Evolutionary conservation across 306 rosid species (phyloP).

Genomic region (Gynostemma pentaphyllum): DNA sequence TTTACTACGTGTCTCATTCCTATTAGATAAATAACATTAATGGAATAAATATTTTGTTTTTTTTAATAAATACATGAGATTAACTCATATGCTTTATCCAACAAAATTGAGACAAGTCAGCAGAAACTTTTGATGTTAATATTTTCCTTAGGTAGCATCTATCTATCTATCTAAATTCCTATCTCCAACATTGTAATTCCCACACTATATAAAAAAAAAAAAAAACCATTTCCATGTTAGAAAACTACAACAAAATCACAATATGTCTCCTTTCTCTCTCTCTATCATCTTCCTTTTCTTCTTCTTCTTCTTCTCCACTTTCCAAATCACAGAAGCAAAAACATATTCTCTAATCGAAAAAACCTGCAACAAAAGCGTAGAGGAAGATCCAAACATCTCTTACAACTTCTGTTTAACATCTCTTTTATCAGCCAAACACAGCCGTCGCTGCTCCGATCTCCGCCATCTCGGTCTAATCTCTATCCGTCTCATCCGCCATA

Average conservation of each 20-base stretch:
- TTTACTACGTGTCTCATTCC: no score
- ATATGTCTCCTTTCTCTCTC: not conserved
- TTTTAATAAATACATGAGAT: no score
- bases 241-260: not conserved
- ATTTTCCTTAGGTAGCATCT: no score
- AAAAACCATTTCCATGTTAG: not conserved
- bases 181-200: not conserved
- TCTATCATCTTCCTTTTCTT: not conserved
- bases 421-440: conserved; percentile 2
- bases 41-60: no score
- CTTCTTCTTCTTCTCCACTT: not conserved
- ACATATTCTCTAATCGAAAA: not conserved
- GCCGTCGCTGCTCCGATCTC: not conserved
- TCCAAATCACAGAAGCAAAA: not conserved
- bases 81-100: no score
- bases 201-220: not conserved
- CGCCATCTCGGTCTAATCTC: conserved; percentile 16
- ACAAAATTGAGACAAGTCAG: no score
- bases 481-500: conserved; percentile 4
- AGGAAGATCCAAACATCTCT: conserved; percentile 3
- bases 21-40: no score
- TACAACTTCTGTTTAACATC: conserved; percentile 16
- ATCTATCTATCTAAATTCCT: no score
- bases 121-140: no score
- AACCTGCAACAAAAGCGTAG: conserved; percentile 11